Base-by-base conservation (phyloP, 306 rosid genomes). In the Cicer pinnatifidum region DNA sequence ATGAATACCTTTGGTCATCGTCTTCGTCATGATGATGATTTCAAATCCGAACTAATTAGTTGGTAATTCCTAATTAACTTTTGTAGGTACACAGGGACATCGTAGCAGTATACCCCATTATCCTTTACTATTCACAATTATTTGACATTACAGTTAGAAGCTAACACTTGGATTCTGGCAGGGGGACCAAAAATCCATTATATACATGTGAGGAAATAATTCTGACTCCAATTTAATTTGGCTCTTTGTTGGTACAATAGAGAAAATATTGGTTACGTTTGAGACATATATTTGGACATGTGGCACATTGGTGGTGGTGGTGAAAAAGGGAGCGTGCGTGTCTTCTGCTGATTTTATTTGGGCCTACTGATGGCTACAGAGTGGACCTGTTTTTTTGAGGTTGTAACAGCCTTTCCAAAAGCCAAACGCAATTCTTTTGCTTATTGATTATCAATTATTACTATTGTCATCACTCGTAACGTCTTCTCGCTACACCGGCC, bases 181-280 rank as follows among this genome's bases (percentile, higher is more conserved):
- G 50, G 69, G 69, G 81, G 76, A 77, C 83, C 84, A 67, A 43
- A 70, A 51, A 39, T 23, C 76, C 71, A 72, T 33, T 59, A 62
- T 6, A 46, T 7, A 28, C 64, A 58, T 58, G 64, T 33, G 41
- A 28, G 64, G 41, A 7, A 6, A 11, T 5, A 6, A 28, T 5
- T 8, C 6, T 28, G 2, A 11, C 41, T 28, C 41, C 4, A 58
- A 56, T 28, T 58, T 6, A 1, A 2, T 11, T 28, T 58, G 15
- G 41, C 41, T 58, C 2, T 58, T 57, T 57, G 40, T 23, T 28
- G 28, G 40, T 57, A 57, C 63, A 6, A 16, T 53, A 53, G 59
- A 53, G 59, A 53, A 48, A 48, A 48, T 48, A 6, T 19, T 10
- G 2, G 7, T 11, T 11, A 23, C 15, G 33, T 28, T 58, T 58